These are phyloP conservation scores for Lentinula edodes DNA, from an alignment of 768 basidiomycete genomes.

Conservation along the genomic window DNA sequence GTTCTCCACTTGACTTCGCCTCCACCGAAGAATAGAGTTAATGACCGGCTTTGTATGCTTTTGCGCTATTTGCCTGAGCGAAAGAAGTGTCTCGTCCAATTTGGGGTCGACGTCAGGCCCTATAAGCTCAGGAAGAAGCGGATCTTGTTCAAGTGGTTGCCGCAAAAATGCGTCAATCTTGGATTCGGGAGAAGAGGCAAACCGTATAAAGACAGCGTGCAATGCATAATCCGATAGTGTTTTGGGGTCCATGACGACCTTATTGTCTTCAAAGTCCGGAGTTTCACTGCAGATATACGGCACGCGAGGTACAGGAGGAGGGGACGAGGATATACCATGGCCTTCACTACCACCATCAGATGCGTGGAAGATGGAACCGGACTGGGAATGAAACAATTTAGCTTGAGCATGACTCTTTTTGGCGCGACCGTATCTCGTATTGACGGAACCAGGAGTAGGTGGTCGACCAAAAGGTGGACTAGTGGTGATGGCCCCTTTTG, in stretches of 20 bases:
- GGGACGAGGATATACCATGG: conserved; percentile 48
- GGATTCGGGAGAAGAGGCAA: conserved; percentile 71
- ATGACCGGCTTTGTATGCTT: conserved; percentile 81
- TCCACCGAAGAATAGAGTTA: conserved; percentile 85
- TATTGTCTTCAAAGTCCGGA: conserved; percentile 63
- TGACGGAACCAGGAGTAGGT: conserved; percentile 52
- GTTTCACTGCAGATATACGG: conserved; percentile 54
- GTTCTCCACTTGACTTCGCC: conserved; percentile 66
- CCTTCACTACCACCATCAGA: conserved; percentile 75
- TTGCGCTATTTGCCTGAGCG: conserved; percentile 80
- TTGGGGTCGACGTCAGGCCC: conserved; percentile 68
- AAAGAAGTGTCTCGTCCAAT: conserved; percentile 82
- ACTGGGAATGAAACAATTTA: conserved; percentile 76
- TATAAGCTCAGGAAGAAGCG: conserved; percentile 58
- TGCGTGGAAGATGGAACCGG: conserved; percentile 65
- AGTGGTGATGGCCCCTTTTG: conserved; percentile 29
- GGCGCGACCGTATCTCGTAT: conserved; percentile 27
- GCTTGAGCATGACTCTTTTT: conserved; percentile 55
- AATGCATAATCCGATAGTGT: conserved; percentile 87
- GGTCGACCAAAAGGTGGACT: conserved; percentile 56
- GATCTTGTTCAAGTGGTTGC: conserved; percentile 62
- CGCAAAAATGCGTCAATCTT: conserved; percentile 76
- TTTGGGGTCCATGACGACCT: conserved; percentile 63
- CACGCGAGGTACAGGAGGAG: conserved; percentile 76
- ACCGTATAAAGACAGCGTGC: conserved; percentile 84